phyloP scores from a whole-genome alignment of 495 filamentous ascomycete genomes.

The Hyphodiscus hymeniophilus region DNA sequence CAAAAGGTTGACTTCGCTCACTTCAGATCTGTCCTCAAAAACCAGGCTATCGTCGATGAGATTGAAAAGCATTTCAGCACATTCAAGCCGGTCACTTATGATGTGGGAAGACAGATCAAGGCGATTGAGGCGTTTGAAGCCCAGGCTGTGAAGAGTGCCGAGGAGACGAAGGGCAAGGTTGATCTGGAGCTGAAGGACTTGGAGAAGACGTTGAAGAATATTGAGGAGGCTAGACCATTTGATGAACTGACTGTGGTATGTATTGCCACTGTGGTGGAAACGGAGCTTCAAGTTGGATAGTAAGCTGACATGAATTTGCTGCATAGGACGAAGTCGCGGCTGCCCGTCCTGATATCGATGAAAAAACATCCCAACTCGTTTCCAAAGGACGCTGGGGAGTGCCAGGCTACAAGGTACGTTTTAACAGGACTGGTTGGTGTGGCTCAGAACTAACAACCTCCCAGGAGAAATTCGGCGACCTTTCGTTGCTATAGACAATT shows the following conservation, averaged over 20 bases:
- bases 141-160: conserved; percentile 91
- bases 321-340: conserved; percentile 83
- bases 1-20: conserved; percentile 83
- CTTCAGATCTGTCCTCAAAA: conserved; percentile 89
- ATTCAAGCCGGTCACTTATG: conserved; percentile 89
- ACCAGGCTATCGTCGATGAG: conserved; percentile 88
- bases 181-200: conserved; percentile 88
- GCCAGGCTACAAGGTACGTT: conserved; percentile 91
- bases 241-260: conserved; percentile 96
- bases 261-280: conserved; percentile 23
- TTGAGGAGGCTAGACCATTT: conserved; percentile 90
- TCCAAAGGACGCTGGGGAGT: conserved; percentile 96
- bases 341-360: conserved; percentile 90
- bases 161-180: conserved; percentile 91
- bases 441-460: conserved; percentile 6
- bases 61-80: conserved; percentile 86
- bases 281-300: background rate
- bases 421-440: background rate
- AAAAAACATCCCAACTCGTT: conserved; percentile 84
- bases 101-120: conserved; percentile 86
- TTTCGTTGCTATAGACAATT: conserved; percentile 71
- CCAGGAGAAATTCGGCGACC: conserved; percentile 97
- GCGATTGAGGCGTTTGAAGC: conserved; percentile 96
- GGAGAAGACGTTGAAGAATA: conserved; percentile 90
- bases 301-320: conserved; percentile 4